These are phyloP conservation scores for Aspergillus sergii DNA, from an alignment of 2,329 filamentous ascomycete genomes.

Conservation along the genomic window DNA sequence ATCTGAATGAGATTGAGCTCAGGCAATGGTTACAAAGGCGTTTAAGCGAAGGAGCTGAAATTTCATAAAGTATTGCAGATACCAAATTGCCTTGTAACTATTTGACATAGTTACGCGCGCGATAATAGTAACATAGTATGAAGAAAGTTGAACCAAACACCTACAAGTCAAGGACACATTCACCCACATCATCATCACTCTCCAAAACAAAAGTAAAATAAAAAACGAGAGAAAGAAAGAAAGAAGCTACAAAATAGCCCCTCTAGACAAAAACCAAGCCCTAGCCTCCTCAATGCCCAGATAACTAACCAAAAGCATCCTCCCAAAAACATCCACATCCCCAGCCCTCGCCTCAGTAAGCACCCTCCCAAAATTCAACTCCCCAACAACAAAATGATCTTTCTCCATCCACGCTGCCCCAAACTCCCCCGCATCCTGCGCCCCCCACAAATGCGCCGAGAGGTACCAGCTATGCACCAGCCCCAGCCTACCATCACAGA, in stretches of 20 bases:
- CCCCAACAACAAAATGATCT: constrained; percentile 28
- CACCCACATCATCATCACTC: neutral
- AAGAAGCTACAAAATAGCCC: constrained; percentile 15
- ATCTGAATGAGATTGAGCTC: neutral
- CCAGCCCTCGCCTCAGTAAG: constrained; percentile 23
- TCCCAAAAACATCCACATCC: constrained; percentile 33
- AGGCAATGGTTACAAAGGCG: neutral
- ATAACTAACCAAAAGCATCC: constrained; percentile 30
- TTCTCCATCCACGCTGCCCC: constrained; percentile 30
- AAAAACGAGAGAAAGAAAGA: neutral
- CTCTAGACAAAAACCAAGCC: constrained; percentile 29
- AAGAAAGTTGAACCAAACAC: neutral
- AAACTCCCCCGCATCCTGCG: constrained; percentile 31
- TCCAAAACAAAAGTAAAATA: no score
- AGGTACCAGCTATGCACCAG: constrained; percentile 33
- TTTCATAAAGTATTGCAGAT: neutral
- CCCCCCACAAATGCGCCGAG: constrained; percentile 32
- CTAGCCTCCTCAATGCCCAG: constrained; percentile 28
- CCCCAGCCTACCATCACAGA: constrained; percentile 31
- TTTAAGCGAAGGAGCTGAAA: neutral
- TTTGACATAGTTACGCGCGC: no score
- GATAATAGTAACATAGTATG: neutral
- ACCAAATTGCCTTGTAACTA: neutral
- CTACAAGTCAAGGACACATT: neutral
- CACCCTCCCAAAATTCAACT: constrained; percentile 26